These are phyloP conservation scores for Zymoseptoria tritici DNA, from an alignment of 2,329 filamentous ascomycete genomes.

Conservation along the genomic window DNA sequence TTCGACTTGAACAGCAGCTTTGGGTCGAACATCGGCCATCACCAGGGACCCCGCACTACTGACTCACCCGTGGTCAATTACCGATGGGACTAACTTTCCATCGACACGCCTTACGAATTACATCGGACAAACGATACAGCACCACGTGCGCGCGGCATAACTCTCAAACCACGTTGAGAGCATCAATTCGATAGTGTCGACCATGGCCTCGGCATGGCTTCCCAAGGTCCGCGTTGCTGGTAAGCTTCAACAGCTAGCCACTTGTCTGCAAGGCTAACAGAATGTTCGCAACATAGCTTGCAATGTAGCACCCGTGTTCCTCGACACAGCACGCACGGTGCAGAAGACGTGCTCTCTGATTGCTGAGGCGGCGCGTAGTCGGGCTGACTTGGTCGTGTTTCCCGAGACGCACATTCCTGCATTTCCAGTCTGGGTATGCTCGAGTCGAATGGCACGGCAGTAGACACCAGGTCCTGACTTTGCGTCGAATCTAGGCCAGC, in stretches of 20 bases:
- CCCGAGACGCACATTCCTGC: conserved; percentile 48
- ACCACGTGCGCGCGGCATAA: background rate
- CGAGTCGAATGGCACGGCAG: background rate
- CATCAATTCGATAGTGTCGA: background rate
- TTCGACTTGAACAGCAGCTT: background rate
- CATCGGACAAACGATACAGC: background rate
- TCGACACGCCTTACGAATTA: background rate
- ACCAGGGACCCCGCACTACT: background rate
- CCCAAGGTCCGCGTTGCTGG: conserved; percentile 21
- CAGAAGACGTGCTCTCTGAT: conserved; percentile 43
- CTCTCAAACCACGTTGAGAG: background rate
- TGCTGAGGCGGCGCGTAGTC: conserved; percentile 35
- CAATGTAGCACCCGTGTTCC: conserved; percentile 38
- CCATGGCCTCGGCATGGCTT: conserved; percentile 9
- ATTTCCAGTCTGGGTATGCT: conserved; percentile 43
- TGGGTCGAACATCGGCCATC: background rate
- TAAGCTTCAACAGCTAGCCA: conserved; percentile 3
- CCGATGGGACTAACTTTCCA: background rate
- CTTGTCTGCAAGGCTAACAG: background rate
- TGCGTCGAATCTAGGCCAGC: conserved; percentile 27
- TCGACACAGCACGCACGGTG: conserved; percentile 41
- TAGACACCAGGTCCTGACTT: background rate
- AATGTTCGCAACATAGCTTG: conserved; percentile 15
- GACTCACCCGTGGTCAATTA: background rate
- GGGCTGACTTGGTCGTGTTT: conserved; percentile 47